phyloP scores from a whole-genome alignment of 257 asterid genomes.

The Nicotiana attenuata region DNA sequence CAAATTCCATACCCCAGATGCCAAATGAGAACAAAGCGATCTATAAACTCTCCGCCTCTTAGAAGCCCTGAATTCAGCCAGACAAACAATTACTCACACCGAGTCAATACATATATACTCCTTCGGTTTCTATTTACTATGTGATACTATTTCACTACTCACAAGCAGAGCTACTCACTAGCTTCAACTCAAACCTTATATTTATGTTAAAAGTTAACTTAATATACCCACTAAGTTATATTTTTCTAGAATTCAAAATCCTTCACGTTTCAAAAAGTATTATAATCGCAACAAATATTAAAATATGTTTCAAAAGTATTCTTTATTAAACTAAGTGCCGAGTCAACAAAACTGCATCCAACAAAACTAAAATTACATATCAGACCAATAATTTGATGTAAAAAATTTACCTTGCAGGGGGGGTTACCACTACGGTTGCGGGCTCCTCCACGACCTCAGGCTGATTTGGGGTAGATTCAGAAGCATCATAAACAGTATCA shows the following conservation, averaged over 20 bases:
- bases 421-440: conserved; percentile 12
- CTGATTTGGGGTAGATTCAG: conserved; percentile 36
- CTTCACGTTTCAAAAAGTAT: no score
- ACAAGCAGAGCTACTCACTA: no score
- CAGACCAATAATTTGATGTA: not conserved
- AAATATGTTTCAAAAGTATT: no score
- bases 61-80: not conserved
- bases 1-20: conserved; percentile 66
- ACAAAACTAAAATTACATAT: not conserved
- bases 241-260: no score
- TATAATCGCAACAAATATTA: no score
- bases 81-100: not conserved
- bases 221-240: no score
- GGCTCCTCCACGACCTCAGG: conserved; percentile 13
- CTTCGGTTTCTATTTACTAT: no score
- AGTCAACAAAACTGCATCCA: no score
- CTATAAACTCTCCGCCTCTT: conserved; percentile 46
- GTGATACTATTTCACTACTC: no score
- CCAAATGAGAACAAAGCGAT: conserved; percentile 55
- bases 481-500: conserved; percentile 59
- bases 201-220: no score
- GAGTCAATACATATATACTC: not conserved
- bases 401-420: conserved; percentile 12
- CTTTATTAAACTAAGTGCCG: no score
- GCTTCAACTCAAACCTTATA: no score